These are phyloP conservation scores for Wickerhamomyces ciferrii DNA, from an alignment of 805 yeast genomes.

Conservation along the genomic window DNA sequence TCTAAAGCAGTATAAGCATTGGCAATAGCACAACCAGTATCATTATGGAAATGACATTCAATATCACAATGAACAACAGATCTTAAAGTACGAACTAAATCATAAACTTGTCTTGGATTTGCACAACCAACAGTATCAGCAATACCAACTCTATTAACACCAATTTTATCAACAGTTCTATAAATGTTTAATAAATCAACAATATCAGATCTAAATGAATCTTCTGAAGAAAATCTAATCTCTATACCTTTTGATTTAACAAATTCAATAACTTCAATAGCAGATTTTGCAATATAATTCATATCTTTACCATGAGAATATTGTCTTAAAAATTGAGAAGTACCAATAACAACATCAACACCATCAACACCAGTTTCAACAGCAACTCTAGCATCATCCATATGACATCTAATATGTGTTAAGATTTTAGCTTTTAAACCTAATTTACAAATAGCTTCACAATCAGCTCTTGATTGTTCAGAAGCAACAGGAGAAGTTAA, in stretches of 20 bases:
- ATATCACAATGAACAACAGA: slow-evolving; percentile 94
- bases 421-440: slow-evolving; percentile 94
- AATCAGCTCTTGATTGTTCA: slow-evolving; percentile 87
- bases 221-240: slow-evolving; percentile 95
- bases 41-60: slow-evolving; percentile 98
- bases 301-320: slow-evolving; percentile 98
- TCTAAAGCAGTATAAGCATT: slow-evolving; percentile 97
- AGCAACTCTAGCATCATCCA: slow-evolving; percentile 97
- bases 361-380: slow-evolving; percentile 99
- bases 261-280: slow-evolving; percentile 94
- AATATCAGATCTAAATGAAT: slow-evolving; percentile 93
- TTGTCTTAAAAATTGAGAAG: slow-evolving; percentile 90
- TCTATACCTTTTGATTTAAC: slow-evolving; percentile 96
- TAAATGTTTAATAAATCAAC: slow-evolving; percentile 93
- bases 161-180: slow-evolving; percentile 94
- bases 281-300: slow-evolving; percentile 94
- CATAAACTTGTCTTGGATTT: slow-evolving; percentile 98
- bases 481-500: slow-evolving; percentile 97
- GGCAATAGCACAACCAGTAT: slow-evolving; percentile 98
- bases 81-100: slow-evolving; percentile 87
- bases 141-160: slow-evolving; percentile 98
- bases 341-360: slow-evolving; percentile 97
- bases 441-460: slow-evolving; percentile 97
- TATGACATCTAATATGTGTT: slow-evolving; percentile 96
- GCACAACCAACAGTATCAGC: slow-evolving; percentile 99